Evolutionary conservation across 1,284 basidiomycete species (phyloP), one percentile per base, ranked within the genome.

Genomic region (Cryptococcus maquisensis): DNA sequence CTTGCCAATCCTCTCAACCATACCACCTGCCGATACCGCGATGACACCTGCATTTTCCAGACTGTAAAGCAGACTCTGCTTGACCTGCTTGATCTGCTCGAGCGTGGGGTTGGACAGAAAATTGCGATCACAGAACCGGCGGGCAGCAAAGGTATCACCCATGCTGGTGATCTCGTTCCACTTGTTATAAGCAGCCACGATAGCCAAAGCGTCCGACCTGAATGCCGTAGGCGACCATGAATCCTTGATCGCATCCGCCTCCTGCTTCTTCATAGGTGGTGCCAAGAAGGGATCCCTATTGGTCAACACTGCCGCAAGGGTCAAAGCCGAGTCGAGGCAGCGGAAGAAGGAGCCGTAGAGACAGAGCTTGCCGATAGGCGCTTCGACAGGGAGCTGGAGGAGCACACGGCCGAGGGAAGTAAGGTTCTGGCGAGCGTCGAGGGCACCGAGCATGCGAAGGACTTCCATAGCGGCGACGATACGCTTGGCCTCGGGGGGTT

Each of bases 261-360:
- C 69, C 6, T 60, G 61, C 65, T 79, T 78, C 36, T 76, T 60
- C 4, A 72, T 61, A 26, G 84, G 77, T 0, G 93, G 93, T 0
- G 86, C 83, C 50, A 95, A 76, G 80, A 97, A 97, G 3, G 93
- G 92, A 65, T 95, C 92, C 38, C 93, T 85, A 67, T 88, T 90
- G 9, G 90, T 87, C 63, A 96, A 76, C 63, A 96, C 88, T 1
- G 93, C 90, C 5, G 93, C 92, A 40, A 98, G 81, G 3, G 90
- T 90, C 49, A 97, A 77, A 0, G 91, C 90, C 43, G 87, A 86
- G 69, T 96, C 90, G 51, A 97, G 79, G 75, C 93, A 97, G 55
- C 88, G 84, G 85, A 96, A 96, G 79, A 97, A 91, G 63, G 87
- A 86, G 38, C 93, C 94, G 71, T 87, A 90, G 1, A 97, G 80